phyloP scores from a whole-genome alignment of 1,284 basidiomycete species.

The Ceratobasidium sp. region DNA sequence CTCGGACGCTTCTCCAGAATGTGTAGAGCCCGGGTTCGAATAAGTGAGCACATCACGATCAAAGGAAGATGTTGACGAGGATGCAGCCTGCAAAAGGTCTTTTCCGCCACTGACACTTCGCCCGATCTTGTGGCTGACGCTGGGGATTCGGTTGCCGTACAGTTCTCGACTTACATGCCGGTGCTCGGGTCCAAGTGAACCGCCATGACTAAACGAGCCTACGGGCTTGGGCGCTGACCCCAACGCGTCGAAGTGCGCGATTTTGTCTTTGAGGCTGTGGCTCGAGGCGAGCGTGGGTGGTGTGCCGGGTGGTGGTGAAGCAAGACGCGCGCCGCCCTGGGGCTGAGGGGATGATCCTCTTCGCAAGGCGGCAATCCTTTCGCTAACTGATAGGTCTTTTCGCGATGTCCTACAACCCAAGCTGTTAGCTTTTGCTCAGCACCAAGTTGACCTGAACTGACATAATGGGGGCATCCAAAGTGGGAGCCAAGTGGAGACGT shows the following conservation, averaged over 20 bases:
- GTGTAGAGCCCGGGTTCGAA: conserved; percentile 13
- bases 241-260: conserved; percentile 46
- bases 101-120: conserved; percentile 14
- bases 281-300: conserved; percentile 10
- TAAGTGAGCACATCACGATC: conserved; percentile 23
- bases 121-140: conserved; percentile 19
- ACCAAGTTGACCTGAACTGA: not conserved
- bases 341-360: conserved; percentile 45
- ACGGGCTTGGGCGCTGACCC: conserved; percentile 45
- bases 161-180: conserved; percentile 43
- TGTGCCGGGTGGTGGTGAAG: conserved; percentile 22
- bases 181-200: conserved; percentile 26
- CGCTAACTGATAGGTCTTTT: conserved; percentile 47
- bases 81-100: conserved; percentile 22
- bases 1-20: conserved; percentile 8
- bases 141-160: conserved; percentile 47
- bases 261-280: conserved; percentile 46
- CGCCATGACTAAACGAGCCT: conserved; percentile 46
- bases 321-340: conserved; percentile 27
- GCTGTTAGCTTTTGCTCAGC: conserved; percentile 7
- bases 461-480: conserved; percentile 25
- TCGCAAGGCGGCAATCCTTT: conserved; percentile 46
- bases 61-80: conserved; percentile 36
- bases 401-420: conserved; percentile 24
- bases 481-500: not conserved